Evolutionary conservation across 2,329 filamentous ascomycete genomes (phyloP), one percentile per base, ranked within the genome.

Genomic region (Neopestalotiopsis clavispora): DNA sequence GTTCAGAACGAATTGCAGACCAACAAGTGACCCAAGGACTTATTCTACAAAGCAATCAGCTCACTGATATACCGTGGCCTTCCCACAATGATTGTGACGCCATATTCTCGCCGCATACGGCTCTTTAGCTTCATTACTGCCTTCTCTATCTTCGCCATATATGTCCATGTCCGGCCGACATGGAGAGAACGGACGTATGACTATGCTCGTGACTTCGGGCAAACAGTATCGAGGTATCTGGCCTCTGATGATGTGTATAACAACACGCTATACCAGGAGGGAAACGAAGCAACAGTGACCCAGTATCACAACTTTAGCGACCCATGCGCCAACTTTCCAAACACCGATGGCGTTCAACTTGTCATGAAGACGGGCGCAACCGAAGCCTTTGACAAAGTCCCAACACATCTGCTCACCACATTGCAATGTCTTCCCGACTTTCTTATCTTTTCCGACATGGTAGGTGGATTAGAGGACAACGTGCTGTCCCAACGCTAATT

Each of bases 311-410:
- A 81, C 71, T 79, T 80, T 52, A 79, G 74, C 70, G 70, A 73
- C 67, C 52, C 74, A 66, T 79, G 79, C 72, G 72, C 75, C 28
- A 70, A 72, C 61, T 83, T 85, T 62, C 82, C 84, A 12, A 80
- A 85, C 68, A 82, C 81, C 12, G 82, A 82, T 59, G 81, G 82
- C 71, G 79, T 86, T 42, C 77, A 86, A 34, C 78, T 89, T 32
- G 77, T 89, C 61, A 83, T 90, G 77, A 89, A 89, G 78, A 89
- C 87, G 3, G 87, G 87, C 45, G 86, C 87, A 2, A 86, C 85
- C 52, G 86, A 89, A 74, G 78, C 85, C 20, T 86, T 82, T 69
- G 79, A 83, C 38, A 84, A 83, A 60, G 76, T 90, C 2, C 86
- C 87, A 2, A 86, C 84, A 3, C 87, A 89, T 72, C 79, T 89